A percentile compares a stretch with the other conserved stretches of the same genome.
Evolutionary conservation across 1,284 basidiomycete species (phyloP).

Genomic region (Ceratobasidium sp.): DNA sequence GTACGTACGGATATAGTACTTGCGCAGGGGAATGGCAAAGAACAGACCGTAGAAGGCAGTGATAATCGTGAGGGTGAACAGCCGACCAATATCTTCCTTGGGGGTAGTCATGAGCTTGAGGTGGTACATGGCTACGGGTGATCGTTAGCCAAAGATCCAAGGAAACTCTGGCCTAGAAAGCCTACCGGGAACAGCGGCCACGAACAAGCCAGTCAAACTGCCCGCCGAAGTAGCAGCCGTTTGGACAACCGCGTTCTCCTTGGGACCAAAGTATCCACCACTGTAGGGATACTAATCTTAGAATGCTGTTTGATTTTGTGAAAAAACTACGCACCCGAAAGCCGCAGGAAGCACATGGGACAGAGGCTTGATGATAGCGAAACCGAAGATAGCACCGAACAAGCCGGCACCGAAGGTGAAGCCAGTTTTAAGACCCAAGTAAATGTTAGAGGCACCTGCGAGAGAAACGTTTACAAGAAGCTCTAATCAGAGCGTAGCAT

Average conservation of each 20-base stretch:
- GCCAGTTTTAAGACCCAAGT: conserved; percentile 75
- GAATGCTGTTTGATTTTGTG: background rate
- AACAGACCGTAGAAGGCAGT: conserved; percentile 73
- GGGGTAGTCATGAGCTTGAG: conserved; percentile 62
- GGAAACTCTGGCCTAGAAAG: no score
- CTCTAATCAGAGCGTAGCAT: background rate
- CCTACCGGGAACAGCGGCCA: conserved; percentile 57
- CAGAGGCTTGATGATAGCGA: conserved; percentile 69
- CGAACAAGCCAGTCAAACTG: conserved; percentile 70
- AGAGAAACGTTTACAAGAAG: conserved; percentile 38
- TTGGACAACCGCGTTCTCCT: conserved; percentile 67
- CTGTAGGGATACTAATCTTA: conserved; percentile 46
- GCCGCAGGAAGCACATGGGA: conserved; percentile 61
- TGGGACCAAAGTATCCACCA: conserved; percentile 71
- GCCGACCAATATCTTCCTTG: conserved; percentile 63
- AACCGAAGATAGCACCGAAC: conserved; percentile 72
- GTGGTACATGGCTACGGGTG: conserved; percentile 70
- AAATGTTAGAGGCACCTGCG: conserved; percentile 72
- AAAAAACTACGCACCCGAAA: conserved; percentile 48
- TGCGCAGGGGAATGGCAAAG: conserved; percentile 71
- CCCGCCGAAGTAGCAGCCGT: conserved; percentile 58
- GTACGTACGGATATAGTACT: conserved; percentile 65
- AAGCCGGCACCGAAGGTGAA: conserved; percentile 73
- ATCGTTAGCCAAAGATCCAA: background rate
- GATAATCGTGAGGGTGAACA: conserved; percentile 66